Evolutionary conservation across 768 basidiomycete genomes (phyloP).

Genomic region (Filobasidium wieringae): DNA sequence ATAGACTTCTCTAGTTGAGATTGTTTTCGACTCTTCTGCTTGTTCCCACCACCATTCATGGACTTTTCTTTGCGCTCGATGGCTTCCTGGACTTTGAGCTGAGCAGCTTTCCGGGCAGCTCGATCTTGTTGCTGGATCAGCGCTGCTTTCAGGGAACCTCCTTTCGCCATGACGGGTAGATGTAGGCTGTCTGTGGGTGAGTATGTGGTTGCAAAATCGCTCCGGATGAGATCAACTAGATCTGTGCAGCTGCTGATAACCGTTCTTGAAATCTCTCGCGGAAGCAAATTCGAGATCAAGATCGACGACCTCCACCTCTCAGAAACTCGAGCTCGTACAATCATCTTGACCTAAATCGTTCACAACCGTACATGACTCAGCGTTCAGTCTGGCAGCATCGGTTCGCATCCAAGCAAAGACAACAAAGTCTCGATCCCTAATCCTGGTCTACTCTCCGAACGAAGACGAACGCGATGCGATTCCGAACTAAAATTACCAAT

Average conservation of each 20-base stretch:
- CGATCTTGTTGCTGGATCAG: constrained; percentile 5
- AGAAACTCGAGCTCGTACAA: too few relatives aligned
- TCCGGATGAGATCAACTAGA: not conserved
- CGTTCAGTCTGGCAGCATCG: too few relatives aligned
- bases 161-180: constrained; percentile 5
- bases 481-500: constrained; percentile 33
- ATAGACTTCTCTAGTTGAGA: not conserved
- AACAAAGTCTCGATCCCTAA: too few relatives aligned
- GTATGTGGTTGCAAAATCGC: not conserved
- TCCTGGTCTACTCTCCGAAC: too few relatives aligned
- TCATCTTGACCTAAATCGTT: too few relatives aligned
- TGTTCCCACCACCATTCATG: constrained; percentile 5
- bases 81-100: constrained; percentile 10
- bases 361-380: too few relatives aligned
- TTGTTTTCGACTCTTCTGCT: not conserved
- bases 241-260: not conserved
- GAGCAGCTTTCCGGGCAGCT: constrained; percentile 3
- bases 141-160: constrained; percentile 7
- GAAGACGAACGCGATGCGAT: constrained; percentile 25
- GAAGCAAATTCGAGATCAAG: not conserved
- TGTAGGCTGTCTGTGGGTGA: not conserved
- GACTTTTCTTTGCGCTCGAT: constrained; percentile 6
- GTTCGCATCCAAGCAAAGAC: too few relatives aligned
- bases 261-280: not conserved
- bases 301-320: too few relatives aligned